phyloP scores from a whole-genome alignment of 179 eudicot genomes.

The Beta corolliflora region DNA sequence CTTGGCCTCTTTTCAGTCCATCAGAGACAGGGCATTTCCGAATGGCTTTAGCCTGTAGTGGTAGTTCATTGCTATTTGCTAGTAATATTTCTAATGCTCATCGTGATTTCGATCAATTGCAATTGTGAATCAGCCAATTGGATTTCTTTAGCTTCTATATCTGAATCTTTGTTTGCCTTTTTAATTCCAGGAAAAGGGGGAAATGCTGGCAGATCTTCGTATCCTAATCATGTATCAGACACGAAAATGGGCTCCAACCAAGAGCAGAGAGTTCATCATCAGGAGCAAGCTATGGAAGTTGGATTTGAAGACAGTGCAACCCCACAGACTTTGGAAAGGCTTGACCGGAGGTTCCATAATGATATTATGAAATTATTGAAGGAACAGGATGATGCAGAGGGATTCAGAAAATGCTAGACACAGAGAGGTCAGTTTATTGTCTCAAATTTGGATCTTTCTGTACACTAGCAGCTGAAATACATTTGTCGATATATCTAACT shows the following conservation, averaged over 20 bases:
- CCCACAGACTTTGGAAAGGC: conserved; percentile 58
- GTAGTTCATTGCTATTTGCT: not conserved
- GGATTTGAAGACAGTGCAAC: conserved; percentile 63
- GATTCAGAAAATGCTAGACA: conserved; percentile 87
- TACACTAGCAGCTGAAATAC: conserved; percentile 2
- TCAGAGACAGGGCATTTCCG: too few species aligned
- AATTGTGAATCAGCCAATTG: not conserved
- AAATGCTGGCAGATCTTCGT: conserved; percentile 58
- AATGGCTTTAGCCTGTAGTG: too few species aligned
- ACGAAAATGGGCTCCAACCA: conserved; percentile 46
- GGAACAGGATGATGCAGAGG: conserved; percentile 80
- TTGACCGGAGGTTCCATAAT: conserved; percentile 70
- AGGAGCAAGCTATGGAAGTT: conserved; percentile 67
- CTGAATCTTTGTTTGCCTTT: conserved; percentile 3
- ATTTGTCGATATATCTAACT: not conserved
- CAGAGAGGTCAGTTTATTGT: conserved; percentile 64
- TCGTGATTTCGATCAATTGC: not conserved
- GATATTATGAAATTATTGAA: conserved; percentile 72
- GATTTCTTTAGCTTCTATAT: not conserved
- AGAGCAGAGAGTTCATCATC: conserved; percentile 60
- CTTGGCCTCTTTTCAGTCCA: too few species aligned
- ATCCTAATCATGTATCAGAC: conserved; percentile 62
- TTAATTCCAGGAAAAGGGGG: conserved; percentile 54
- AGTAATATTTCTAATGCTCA: not conserved
- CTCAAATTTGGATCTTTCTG: not conserved